phyloP scores from a whole-genome alignment of 306 rosid genomes.

The Mimosa pudica region DNA sequence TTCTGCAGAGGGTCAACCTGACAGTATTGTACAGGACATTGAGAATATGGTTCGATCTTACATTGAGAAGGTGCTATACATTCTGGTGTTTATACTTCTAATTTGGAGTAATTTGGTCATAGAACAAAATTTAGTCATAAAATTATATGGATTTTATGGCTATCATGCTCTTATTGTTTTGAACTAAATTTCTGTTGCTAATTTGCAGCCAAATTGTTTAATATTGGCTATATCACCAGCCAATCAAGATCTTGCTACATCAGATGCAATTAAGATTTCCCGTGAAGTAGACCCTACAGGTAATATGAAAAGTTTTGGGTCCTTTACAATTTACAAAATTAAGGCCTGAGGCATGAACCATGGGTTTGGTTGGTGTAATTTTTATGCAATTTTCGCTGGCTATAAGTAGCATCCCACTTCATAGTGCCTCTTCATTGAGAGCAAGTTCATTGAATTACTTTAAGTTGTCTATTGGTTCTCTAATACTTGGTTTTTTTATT shows the following conservation, averaged over 20 bases:
- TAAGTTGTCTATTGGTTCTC: slow-evolving; percentile 16
- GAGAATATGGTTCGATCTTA: slow-evolving; percentile 94
- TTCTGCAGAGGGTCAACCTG: slow-evolving; percentile 90
- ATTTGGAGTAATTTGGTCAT: not conserved
- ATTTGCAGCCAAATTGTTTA: slow-evolving; percentile 87
- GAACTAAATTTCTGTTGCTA: slow-evolving; percentile 29
- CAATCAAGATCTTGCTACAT: slow-evolving; percentile 98
- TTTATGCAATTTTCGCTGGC: not conserved
- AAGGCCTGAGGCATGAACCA: not conserved
- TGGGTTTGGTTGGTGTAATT: not conserved
- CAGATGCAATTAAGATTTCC: slow-evolving; percentile 93
- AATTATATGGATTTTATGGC: not conserved
- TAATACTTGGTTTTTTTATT: slow-evolving; percentile 10
- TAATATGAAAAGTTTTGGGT: too few relatives aligned
- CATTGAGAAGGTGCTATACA: slow-evolving; percentile 79
- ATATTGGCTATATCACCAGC: slow-evolving; percentile 97
- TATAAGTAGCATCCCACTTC: not conserved
- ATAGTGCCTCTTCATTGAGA: not conserved
- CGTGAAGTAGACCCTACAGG: slow-evolving; percentile 95
- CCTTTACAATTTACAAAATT: not conserved
- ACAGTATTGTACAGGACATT: slow-evolving; percentile 86
- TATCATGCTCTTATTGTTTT: slow-evolving; percentile 9
- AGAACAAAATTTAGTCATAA: slow-evolving; percentile 3
- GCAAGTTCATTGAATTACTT: slow-evolving; percentile 10
- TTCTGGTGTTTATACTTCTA: not conserved